Evolutionary conservation across 495 filamentous ascomycete genomes (phyloP).

Genomic region (Annulohypoxylon stygium): DNA sequence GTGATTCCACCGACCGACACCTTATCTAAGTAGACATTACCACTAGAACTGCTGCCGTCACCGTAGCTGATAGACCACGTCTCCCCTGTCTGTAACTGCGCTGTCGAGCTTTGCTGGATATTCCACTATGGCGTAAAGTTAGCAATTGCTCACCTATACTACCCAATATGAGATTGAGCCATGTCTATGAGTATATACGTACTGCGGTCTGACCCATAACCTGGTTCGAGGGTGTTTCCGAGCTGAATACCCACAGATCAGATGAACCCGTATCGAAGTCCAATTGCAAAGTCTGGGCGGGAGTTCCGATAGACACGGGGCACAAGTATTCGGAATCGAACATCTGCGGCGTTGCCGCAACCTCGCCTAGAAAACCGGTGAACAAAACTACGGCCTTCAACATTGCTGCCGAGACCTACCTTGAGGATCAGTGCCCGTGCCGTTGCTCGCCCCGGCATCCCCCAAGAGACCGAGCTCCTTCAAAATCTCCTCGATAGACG

Average conservation of each 20-base stretch:
- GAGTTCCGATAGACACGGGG: conserved; percentile 77
- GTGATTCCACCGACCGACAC: conserved; percentile 80
- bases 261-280: conserved; percentile 84
- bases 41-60: conserved; percentile 76
- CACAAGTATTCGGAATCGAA: conserved; percentile 78
- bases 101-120: conserved; percentile 62
- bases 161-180: not conserved
- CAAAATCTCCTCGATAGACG: conserved; percentile 48
- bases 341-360: conserved; percentile 56
- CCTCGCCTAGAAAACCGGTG: conserved; percentile 52
- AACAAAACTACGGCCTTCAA: not conserved
- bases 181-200: conserved; percentile 5
- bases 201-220: conserved; percentile 61
- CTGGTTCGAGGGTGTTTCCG: conserved; percentile 57
- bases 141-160: not conserved
- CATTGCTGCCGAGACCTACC: conserved; percentile 31
- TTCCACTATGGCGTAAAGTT: conserved; percentile 64
- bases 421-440: conserved; percentile 33
- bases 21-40: conserved; percentile 80
- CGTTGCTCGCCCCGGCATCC: conserved; percentile 36
- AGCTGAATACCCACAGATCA: conserved; percentile 76
- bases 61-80: conserved; percentile 80
- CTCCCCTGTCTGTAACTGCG: conserved; percentile 64
- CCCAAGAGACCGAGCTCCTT: conserved; percentile 51
- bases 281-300: conserved; percentile 74